Evolutionary conservation across 768 basidiomycete genomes (phyloP).

Genomic region (Mycena polygramma): DNA sequence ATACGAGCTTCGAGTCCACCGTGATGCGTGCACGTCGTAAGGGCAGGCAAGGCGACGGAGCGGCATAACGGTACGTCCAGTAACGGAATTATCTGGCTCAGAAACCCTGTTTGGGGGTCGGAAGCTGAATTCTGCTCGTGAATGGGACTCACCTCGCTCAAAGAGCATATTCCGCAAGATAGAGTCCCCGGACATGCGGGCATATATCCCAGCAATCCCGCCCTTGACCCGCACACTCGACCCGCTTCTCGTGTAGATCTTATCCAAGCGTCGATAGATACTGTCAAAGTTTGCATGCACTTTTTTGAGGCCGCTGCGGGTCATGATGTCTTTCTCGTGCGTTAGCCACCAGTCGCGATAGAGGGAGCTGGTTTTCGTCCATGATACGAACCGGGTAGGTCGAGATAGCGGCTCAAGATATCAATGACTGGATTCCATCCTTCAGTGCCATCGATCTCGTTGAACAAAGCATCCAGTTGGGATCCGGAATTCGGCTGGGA

Average conservation of each 20-base stretch:
- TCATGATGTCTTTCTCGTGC: conserved; percentile 61
- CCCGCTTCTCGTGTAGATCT: conserved; percentile 57
- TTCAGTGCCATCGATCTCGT: conserved; percentile 61
- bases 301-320: conserved; percentile 71
- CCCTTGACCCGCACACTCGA: conserved; percentile 64
- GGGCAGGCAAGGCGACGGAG: conserved; percentile 65
- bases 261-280: conserved; percentile 64
- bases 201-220: conserved; percentile 71
- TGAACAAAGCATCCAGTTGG: conserved; percentile 47
- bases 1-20: conserved; percentile 63
- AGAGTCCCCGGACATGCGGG: conserved; percentile 73
- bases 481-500: not conserved
- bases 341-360: not conserved
- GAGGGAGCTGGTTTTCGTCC: not conserved
- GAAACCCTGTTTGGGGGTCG: conserved; percentile 56
- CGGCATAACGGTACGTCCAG: conserved; percentile 62
- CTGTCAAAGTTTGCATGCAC: conserved; percentile 69
- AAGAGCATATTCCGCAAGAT: conserved; percentile 72
- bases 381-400: conserved; percentile 64
- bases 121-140: no score
- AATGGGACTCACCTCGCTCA: conserved; percentile 58
- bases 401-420: conserved; percentile 62
- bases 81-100: conserved; percentile 69
- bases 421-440: conserved; percentile 64
- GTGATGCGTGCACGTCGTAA: conserved; percentile 73